Base-by-base conservation (phyloP, 108 stramenopile genomes). In the Cyclostephanos invisitatus region DNA sequence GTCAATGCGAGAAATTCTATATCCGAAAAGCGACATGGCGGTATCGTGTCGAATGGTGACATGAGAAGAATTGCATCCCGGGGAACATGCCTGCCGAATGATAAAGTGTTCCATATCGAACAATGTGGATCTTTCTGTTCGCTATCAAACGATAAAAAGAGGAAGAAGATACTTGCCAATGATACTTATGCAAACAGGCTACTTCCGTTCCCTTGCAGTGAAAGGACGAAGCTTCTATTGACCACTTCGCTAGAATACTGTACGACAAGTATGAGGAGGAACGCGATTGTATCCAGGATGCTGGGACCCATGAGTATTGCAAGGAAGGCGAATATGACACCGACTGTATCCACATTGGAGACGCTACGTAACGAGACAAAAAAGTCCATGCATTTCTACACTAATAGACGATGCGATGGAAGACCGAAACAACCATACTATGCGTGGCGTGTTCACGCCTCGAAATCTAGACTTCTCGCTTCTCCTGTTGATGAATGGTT, bases 291-390 rank as follows among this genome's bases (percentile, higher is more conserved):
- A 62, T 75, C 75, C 15, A 55, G 12, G 15, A 25, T 25, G 24
- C 60, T 76, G 21, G 59, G 38, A 37, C 62, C 75, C 25, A 37
- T 68, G 15, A 28, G 58, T 53, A 44, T 76, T 8, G 75, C 75
- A 55, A 53, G 67, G 0, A 27, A 60, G 55, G 36, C 46, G 14
- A 57, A 53, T 54, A 35, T 76, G 20, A 53, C 63, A 20, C 62
- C 67, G 49, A 62, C 29, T 18, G 25, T 47, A 35, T 54, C 75
- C 42, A 68, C 75, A 6, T 47, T 28, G 32, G 58, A 75, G 17
- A 66, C 20, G n/a, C 5, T 75, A 59, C 44, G 49, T 28, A 58
- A 63, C 15, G 14, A 27, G 12, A 42, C 22, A 22, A 48, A 57
- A 53, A 27, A 36, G 27, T 62, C 47, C 24, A 25, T 12, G 5